Percentiles rank a stretch among this genome's conserved stretches.
Evolutionary conservation across 176 grass and related monocot genomes (phyloP).

Genomic region (Avena sativa): DNA sequence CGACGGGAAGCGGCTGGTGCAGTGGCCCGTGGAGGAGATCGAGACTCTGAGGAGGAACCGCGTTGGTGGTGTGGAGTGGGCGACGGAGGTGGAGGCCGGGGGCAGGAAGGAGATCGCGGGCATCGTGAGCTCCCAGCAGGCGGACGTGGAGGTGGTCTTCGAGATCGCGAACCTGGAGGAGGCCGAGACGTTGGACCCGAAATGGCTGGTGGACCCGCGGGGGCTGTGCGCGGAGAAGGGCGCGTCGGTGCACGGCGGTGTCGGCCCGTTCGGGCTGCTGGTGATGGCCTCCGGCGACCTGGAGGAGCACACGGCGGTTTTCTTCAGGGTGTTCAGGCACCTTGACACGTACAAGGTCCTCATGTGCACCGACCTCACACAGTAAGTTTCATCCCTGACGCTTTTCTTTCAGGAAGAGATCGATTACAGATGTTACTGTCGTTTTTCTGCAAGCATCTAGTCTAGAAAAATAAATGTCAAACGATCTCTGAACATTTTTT

Average conservation of each 20-base stretch:
- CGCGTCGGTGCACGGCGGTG: constrained; percentile 54
- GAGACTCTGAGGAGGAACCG: constrained; percentile 60
- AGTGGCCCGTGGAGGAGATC: constrained; percentile 86
- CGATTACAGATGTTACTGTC: no score
- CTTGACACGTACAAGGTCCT: constrained; percentile 45
- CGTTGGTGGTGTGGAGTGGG: constrained; percentile 15
- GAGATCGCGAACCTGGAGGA: constrained; percentile 51
- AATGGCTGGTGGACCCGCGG: constrained; percentile 55
- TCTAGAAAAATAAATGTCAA: neutral
- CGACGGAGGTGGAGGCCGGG: constrained; percentile 43
- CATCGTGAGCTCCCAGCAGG: constrained; percentile 66
- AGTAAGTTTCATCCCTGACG: neutral
- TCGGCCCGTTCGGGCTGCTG: constrained; percentile 82
- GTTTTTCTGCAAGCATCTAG: no score
- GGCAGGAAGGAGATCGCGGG: constrained; percentile 61
- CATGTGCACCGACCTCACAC: constrained; percentile 73
- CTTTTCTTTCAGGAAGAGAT: neutral
- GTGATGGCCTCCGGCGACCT: constrained; percentile 62
- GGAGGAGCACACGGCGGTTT: constrained; percentile 70
- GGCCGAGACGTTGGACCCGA: constrained; percentile 52
- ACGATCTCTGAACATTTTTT: neutral
- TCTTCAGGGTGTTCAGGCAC: constrained; percentile 75
- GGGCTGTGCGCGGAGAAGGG: constrained; percentile 54
- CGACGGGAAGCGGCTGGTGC: constrained; percentile 62
- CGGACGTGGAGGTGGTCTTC: constrained; percentile 68